A percentile compares a stretch with the other conserved stretches of the same genome.
phyloP scores from a whole-genome alignment of 805 yeast species.

The Metahyphopichia silvanorum region DNA sequence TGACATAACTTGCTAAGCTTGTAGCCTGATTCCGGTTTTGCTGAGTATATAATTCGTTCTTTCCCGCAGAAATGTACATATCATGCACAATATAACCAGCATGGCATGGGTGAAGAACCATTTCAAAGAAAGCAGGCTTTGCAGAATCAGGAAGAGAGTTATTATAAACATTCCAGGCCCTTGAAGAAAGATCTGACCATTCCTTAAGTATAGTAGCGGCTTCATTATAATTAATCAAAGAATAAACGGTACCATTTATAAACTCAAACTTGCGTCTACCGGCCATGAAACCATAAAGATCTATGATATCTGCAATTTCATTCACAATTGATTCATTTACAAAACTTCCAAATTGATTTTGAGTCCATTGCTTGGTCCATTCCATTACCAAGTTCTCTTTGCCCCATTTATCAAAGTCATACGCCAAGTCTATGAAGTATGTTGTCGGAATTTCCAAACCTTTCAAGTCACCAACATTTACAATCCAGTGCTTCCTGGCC shows the following conservation, averaged over 20 bases:
- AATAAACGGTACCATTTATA: slow-evolving; percentile 9
- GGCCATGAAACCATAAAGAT: slow-evolving; percentile 11
- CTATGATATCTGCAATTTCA: slow-evolving; percentile 14
- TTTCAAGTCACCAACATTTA: slow-evolving; percentile 24
- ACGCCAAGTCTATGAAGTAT: slow-evolving; percentile 15
- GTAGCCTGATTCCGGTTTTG: slow-evolving; percentile 13
- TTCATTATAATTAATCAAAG: slow-evolving; percentile 10
- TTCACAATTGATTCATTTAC: slow-evolving; percentile 3
- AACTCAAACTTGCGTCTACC: slow-evolving; percentile 9
- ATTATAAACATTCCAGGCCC: slow-evolving; percentile 14
- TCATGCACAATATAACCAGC: slow-evolving; percentile 16
- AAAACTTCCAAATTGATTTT: slow-evolving; percentile 8
- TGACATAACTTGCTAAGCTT: slow-evolving; percentile 10
- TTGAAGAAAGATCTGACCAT: slow-evolving; percentile 10
- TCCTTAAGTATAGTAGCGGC: slow-evolving; percentile 9
- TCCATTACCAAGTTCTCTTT: slow-evolving; percentile 4
- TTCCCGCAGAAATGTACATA: slow-evolving; percentile 13
- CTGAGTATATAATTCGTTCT: slow-evolving; percentile 10
- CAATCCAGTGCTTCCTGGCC: slow-evolving; percentile 19
- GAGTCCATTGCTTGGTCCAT: slow-evolving; percentile 11
- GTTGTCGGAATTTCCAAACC: slow-evolving; percentile 20
- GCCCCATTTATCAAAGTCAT: slow-evolving; percentile 13
- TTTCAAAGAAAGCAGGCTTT: slow-evolving; percentile 13
- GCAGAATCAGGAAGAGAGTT: slow-evolving; percentile 9
- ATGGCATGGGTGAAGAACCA: slow-evolving; percentile 11